Percentiles rank a stretch among this genome's conserved stretches.
These are phyloP conservation scores for Rhazya stricta DNA, from an alignment of 257 asterid species.

Conservation along the genomic window DNA sequence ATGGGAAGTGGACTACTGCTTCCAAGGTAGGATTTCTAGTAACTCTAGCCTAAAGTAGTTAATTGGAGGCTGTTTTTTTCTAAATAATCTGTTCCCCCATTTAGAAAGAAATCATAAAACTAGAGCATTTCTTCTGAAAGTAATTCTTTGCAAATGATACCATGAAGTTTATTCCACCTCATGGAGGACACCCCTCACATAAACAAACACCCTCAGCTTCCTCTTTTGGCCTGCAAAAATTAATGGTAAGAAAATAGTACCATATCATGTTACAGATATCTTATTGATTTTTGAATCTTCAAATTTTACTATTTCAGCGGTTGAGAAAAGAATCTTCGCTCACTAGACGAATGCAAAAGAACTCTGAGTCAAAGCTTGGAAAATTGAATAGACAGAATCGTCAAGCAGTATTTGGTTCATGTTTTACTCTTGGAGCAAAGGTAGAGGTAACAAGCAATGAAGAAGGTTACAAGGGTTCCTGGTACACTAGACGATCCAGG, in stretches of 20 bases:
- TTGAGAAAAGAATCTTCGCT: neutral
- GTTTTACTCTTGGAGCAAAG: slow-evolving; percentile 30
- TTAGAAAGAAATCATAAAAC: neutral
- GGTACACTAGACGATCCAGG: slow-evolving; percentile 47
- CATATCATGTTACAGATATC: neutral
- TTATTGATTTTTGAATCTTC: neutral
- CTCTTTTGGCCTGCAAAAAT: neutral
- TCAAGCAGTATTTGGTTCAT: slow-evolving; percentile 18
- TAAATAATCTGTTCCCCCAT: neutral
- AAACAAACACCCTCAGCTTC: neutral
- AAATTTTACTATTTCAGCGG: neutral
- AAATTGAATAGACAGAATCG: slow-evolving; percentile 19
- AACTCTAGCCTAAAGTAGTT: neutral
- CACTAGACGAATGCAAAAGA: slow-evolving; percentile 36
- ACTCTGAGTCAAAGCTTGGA: slow-evolving; percentile 29
- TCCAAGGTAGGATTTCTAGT: slow-evolving; percentile 31
- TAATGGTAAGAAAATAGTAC: neutral
- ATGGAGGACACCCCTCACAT: neutral
- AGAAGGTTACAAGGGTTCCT: slow-evolving; percentile 37
- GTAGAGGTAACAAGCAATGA: slow-evolving; percentile 51
- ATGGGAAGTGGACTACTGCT: slow-evolving; percentile 51
- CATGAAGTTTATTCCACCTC: neutral
- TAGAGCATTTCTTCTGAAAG: neutral
- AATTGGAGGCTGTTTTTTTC: neutral
- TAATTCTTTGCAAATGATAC: neutral